Evolutionary conservation across 768 basidiomycete genomes (phyloP), one percentile per base, ranked within the genome.

Genomic region (Sistotremastrum niveocremeum): DNA sequence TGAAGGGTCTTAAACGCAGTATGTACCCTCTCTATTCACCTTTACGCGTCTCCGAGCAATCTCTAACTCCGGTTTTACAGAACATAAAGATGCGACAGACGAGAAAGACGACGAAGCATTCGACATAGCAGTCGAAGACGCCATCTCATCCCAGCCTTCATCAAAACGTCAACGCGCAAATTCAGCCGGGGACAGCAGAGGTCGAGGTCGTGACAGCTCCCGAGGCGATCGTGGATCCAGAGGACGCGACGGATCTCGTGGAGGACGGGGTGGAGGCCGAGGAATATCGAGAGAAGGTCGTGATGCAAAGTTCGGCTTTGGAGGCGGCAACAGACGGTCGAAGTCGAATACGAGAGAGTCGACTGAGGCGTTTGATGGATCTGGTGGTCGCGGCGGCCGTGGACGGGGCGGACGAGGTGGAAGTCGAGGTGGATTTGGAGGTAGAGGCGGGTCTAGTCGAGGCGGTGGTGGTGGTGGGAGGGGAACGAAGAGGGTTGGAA

Each of bases 1-100:
- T 91, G 28, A 83, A 90, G 57, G 77, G 79, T 5, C 74, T 97
- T 51, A 95, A 97, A 67, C 73, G 90, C 64, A 95, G 91, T 94
- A 61, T 48, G 77, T 70, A 37, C 31, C 42, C 43, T 39, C 32
- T 49, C 37, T 12, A 12, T n/a, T 34, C 11, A 29, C 4, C 36
- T 9, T 12, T 10, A 9, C 37, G 35, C n/a, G 9, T 37, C 12
- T 9, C 41, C 10, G 7, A 47, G 28, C 12, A 46, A 33, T 29
- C 46, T 28, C 11, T 34, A 41, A 39, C 5, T 33, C 42, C 29
- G 39, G 9, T 39, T 41, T 46, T 50, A 30, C 56, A 94, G 90
- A 94, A 72, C 78, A 84, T 55, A 86, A 84, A 60, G 88, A 84
- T 49, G 76, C 81, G 36, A 64, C 88, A 54, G 83, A 88, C 53